Conservation (phyloP, 73 alveolate genomes). For the Paraurostyla sp. region DNA sequence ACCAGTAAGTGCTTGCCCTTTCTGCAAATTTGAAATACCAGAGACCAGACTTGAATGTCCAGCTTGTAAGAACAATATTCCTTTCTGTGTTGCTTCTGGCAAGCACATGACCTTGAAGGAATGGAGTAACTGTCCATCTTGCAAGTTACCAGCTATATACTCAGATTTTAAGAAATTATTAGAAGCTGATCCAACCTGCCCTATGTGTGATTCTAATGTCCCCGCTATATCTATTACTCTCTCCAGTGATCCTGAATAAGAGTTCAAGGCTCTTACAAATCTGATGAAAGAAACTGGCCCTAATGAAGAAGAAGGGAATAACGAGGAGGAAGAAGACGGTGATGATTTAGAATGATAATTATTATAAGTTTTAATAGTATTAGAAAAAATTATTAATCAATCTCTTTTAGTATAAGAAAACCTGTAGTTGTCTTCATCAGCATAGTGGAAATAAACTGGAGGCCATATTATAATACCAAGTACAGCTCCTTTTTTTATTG, state of each 20-base stretch:
- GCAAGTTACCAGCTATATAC: conserved; percentile 91
- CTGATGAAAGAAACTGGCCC: conserved; percentile 69
- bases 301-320: conserved; percentile 63
- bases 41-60: conserved; percentile 95
- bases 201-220: conserved; percentile 72
- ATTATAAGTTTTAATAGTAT: not conserved
- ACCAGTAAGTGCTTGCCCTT: conserved; percentile 94
- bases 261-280: conserved; percentile 66
- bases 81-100: conserved; percentile 98
- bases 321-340: conserved; percentile 57
- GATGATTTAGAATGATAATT: conserved; percentile 16
- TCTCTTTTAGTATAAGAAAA: not conserved
- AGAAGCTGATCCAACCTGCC: conserved; percentile 75
- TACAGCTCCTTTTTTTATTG: conserved; percentile 5
- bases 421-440: not conserved
- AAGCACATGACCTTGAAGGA: conserved; percentile 94
- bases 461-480: conserved; percentile 22
- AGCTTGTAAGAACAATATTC: conserved; percentile 95
- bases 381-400: not conserved
- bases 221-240: conserved; percentile 45
- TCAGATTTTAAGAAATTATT: conserved; percentile 63
- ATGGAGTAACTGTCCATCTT: conserved; percentile 94
- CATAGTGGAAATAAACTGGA: conserved; percentile 21
- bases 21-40: conserved; percentile 93
- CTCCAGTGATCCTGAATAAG: conserved; percentile 74